Percentiles rank a stretch among this genome's conserved stretches.
Conservation (phyloP, 345 rosid genomes). For the Garcia nutans region DNA sequence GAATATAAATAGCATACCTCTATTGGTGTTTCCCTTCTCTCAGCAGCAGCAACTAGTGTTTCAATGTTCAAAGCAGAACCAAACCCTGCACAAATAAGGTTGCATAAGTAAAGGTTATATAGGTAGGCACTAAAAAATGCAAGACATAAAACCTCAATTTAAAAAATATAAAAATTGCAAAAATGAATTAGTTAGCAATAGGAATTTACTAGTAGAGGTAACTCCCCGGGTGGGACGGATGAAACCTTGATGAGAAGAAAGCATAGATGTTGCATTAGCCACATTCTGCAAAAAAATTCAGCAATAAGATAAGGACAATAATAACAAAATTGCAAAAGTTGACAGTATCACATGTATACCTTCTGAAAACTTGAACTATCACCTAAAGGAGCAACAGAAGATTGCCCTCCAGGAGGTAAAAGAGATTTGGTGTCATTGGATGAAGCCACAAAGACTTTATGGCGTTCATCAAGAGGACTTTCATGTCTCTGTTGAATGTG, state of each 20-base stretch:
- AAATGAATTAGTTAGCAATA: slow-evolving; percentile 13
- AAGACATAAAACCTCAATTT: not conserved
- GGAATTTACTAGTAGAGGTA: slow-evolving; percentile 72
- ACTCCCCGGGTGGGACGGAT: slow-evolving; percentile 61
- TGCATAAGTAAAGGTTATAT: slow-evolving; percentile 5
- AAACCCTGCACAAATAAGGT: slow-evolving; percentile 54
- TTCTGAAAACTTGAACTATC: slow-evolving; percentile 58
- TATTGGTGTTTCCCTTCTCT: slow-evolving; percentile 80
- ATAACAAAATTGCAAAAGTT: not conserved
- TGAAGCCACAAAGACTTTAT: slow-evolving; percentile 37
- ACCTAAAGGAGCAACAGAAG: slow-evolving; percentile 36
- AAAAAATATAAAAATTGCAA: not conserved
- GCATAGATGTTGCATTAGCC: slow-evolving; percentile 40
- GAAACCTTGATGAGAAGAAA: slow-evolving; percentile 59
- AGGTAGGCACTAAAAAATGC: not conserved
- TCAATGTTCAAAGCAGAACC: slow-evolving; percentile 97
- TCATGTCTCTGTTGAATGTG: slow-evolving; percentile 64
- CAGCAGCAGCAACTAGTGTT: slow-evolving; percentile 96
- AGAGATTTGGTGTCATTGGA: slow-evolving; percentile 45
- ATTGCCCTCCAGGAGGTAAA: slow-evolving; percentile 40
- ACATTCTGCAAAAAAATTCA: slow-evolving; percentile 40
- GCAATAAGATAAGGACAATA: not conserved
- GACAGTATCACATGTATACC: slow-evolving; percentile 35
- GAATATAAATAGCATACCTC: slow-evolving; percentile 48
- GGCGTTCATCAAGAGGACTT: slow-evolving; percentile 56